Evolutionary conservation across 805 yeast species (phyloP), one percentile per base, ranked within the genome.

Genomic region (Starmerella gropengiesseri): DNA sequence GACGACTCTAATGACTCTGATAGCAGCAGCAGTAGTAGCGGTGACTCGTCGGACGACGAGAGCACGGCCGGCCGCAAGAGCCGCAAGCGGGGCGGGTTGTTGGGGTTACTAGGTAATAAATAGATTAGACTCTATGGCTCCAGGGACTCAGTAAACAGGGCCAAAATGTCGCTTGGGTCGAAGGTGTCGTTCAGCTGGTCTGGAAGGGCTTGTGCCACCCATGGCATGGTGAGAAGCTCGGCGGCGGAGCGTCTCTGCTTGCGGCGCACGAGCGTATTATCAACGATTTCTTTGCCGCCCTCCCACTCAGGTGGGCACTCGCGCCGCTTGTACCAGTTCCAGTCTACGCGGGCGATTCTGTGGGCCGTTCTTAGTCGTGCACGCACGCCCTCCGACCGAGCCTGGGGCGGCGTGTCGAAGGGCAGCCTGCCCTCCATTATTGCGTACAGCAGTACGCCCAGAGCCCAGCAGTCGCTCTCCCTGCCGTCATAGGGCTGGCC

Each of bases 401-500:
- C 60, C 53, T 52, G 59, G 46, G 58, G 87, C 2, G 87, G 79
- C 2, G 83, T 75, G 58, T 91, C 99, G 65, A 91, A 91, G 4
- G 99, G 99, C 37, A 91, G 65, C 44, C 95, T 60, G 31, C 84
- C 78, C 55, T 91, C 98, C 54, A 91, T 60, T 21, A 89, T 63
- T 1, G 93, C 75, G 56, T 86, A 91, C 1, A 87, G 62, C n/a
- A 87, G 66, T 3, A 91, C 97, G 2, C 98, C 98, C 8, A 87
- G 60, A 1, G 96, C 84, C 99, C 99, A 91, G 16, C 87, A 68
- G 60, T 91, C 99, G 37, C 91, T 80, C 50, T 83, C 76, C 40
- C 81, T 72, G 11, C 99, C 99, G 55, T 89, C 89, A 57, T 91
- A 91, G 6, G 85, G 80, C 43, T 83, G 68, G 1, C 97, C 97